Percentiles rank a stretch among this genome's conserved stretches.
phyloP scores from a whole-genome alignment of 257 asterid species.

The Jaltomata sinuosa region DNA sequence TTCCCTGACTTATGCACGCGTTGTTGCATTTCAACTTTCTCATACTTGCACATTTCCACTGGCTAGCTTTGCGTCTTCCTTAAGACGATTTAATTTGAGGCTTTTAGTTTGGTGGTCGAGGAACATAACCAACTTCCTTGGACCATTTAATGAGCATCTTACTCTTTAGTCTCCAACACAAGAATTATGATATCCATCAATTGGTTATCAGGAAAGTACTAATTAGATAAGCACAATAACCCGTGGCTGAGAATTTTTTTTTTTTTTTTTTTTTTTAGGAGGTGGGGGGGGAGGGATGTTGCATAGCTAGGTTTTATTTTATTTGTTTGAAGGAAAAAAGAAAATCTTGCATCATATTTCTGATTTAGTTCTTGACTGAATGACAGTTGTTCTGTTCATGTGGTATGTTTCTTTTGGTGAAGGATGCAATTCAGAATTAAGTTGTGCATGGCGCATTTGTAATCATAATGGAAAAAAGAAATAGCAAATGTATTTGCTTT shows the following conservation, averaged over 20 bases:
- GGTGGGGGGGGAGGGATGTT: not conserved
- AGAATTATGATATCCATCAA: not conserved
- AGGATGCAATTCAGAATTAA: not conserved
- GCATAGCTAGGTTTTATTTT: not conserved
- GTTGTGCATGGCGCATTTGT: not conserved
- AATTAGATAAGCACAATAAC: not conserved
- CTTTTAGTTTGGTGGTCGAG: not conserved
- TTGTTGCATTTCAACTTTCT: not conserved
- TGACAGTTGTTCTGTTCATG: not conserved
- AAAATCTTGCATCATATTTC: not conserved
- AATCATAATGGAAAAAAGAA: not conserved
- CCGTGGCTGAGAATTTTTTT: not conserved
- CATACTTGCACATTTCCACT: not conserved
- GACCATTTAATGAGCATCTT: not conserved
- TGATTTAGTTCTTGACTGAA: too few relatives aligned
- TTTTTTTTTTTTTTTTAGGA: not conserved
- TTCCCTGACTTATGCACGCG: not conserved
- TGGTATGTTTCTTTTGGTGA: not conserved
- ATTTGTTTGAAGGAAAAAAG: not conserved
- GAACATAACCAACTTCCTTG: not conserved
- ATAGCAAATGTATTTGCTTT: not conserved
- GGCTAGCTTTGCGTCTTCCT: not conserved
- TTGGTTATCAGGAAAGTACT: not conserved
- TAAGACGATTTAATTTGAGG: not conserved
- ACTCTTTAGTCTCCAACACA: not conserved